phyloP scores from a whole-genome alignment of 805 yeast species.

The Ogataea zsoltii region DNA sequence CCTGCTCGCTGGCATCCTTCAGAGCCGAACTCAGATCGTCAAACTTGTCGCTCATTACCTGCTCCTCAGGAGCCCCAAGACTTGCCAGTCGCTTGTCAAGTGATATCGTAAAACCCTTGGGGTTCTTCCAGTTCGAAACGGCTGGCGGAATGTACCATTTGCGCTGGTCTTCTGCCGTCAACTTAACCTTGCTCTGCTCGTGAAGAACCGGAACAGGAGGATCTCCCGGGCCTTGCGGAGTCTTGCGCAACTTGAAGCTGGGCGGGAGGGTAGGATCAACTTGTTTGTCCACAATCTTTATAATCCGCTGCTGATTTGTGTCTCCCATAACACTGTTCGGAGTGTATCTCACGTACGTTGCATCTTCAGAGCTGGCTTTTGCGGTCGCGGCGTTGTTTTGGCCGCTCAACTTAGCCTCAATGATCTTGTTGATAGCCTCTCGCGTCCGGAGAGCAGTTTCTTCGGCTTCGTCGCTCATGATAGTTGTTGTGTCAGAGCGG shows the following conservation, averaged over 20 bases:
- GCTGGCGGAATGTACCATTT: constrained; percentile 90
- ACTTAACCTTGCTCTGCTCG: constrained; percentile 49
- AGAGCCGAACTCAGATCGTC: constrained; percentile 69
- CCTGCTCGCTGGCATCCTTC: constrained; percentile 62
- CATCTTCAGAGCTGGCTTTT: constrained; percentile 17
- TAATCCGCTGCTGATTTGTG: constrained; percentile 41
- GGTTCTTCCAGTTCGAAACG: constrained; percentile 93
- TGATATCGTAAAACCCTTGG: constrained; percentile 82
- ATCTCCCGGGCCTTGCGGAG: constrained; percentile 62
- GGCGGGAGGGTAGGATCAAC: constrained; percentile 89
- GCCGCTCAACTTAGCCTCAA: constrained; percentile 44
- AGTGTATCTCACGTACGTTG: constrained; percentile 48
- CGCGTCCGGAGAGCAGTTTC: constrained; percentile 57
- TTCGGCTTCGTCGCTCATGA: constrained; percentile 16
- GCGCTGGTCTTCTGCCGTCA: constrained; percentile 71
- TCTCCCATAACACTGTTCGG: constrained; percentile 38
- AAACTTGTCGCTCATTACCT: constrained; percentile 55
- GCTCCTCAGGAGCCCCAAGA: constrained; percentile 39
- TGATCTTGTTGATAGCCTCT: constrained; percentile 51
- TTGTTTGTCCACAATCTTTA: constrained; percentile 66
- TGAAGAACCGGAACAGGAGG: constrained; percentile 64
- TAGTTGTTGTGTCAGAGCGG: too few relatives aligned
- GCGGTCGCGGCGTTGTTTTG: constrained; percentile 19
- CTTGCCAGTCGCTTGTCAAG: constrained; percentile 75
- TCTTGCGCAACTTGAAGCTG: constrained; percentile 67